Evolutionary conservation across 1,284 basidiomycete species (phyloP).

Genomic region (Sanghuangporus weigelae): DNA sequence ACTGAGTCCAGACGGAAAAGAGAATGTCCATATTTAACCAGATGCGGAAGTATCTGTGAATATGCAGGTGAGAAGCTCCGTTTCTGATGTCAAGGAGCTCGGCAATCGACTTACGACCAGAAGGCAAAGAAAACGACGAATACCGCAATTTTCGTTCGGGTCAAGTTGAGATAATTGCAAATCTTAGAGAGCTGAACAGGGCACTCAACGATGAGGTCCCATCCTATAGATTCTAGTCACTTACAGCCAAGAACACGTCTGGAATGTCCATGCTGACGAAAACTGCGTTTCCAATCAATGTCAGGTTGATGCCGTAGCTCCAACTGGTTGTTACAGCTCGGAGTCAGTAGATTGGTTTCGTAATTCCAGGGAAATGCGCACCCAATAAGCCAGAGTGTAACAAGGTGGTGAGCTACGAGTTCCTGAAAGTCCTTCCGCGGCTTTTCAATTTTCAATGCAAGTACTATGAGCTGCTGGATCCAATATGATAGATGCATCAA

Average conservation of each 20-base stretch:
- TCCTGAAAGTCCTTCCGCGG: constrained; percentile 90
- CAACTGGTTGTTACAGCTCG: constrained; percentile 45
- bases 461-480: constrained; percentile 89
- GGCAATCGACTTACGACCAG: constrained; percentile 68
- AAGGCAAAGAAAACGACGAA: constrained; percentile 69
- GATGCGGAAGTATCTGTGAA: constrained; percentile 86
- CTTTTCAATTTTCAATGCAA: constrained; percentile 84
- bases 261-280: constrained; percentile 98
- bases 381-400: constrained; percentile 95
- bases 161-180: constrained; percentile 77
- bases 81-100: not conserved
- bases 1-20: constrained; percentile 83
- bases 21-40: constrained; percentile 88
- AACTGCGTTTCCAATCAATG: constrained; percentile 87
- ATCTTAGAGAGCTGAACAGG: constrained; percentile 69
- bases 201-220: not conserved
- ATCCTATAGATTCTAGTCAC: constrained; percentile 25
- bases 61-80: not conserved
- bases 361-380: constrained; percentile 29
- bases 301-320: constrained; percentile 83
- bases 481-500: constrained; percentile 89
- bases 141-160: constrained; percentile 55
- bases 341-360: not conserved
- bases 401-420: constrained; percentile 83
- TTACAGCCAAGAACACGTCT: constrained; percentile 81